Evolutionary conservation across 208 protist species (phyloP).

Genomic region (Leishmania aethiopica): DNA sequence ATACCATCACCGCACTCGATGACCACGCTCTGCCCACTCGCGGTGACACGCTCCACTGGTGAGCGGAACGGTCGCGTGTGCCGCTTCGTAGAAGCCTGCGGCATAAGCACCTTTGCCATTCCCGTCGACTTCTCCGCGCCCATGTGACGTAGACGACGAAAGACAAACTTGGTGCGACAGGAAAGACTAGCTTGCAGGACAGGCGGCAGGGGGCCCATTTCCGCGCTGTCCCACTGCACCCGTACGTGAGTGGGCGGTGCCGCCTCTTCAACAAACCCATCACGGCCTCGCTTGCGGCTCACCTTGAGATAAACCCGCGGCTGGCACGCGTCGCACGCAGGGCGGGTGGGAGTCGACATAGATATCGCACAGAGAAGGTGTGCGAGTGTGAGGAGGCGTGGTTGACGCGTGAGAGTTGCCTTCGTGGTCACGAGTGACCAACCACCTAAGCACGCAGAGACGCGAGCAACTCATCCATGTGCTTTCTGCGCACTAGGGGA

Average conservation of each 20-base stretch:
- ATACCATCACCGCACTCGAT: constrained; percentile 20
- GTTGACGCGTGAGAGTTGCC: neutral
- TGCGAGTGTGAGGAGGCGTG: neutral
- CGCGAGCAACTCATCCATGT: neutral
- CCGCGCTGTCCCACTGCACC: constrained; percentile 29
- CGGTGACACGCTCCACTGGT: constrained; percentile 22
- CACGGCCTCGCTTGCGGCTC: constrained; percentile 21
- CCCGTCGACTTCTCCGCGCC: neutral
- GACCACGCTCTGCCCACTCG: constrained; percentile 14
- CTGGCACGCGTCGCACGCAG: neutral
- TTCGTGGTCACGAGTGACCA: neutral
- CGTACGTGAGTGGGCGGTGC: constrained; percentile 27
- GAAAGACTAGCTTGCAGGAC: constrained; percentile 17
- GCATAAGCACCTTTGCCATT: neutral
- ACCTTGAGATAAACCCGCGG: constrained; percentile 29
- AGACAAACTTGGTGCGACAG: constrained; percentile 18
- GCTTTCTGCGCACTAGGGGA: neutral
- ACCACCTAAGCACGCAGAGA: neutral
- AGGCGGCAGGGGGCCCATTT: constrained; percentile 30
- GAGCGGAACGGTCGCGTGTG: neutral
- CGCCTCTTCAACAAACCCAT: constrained; percentile 17
- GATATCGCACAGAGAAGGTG: no score
- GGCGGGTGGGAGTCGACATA: neutral
- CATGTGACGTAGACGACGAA: constrained; percentile 17
- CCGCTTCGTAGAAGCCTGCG: neutral